phyloP scores from a whole-genome alignment of 148 eudicot species.

The Persicaria maculosa region DNA sequence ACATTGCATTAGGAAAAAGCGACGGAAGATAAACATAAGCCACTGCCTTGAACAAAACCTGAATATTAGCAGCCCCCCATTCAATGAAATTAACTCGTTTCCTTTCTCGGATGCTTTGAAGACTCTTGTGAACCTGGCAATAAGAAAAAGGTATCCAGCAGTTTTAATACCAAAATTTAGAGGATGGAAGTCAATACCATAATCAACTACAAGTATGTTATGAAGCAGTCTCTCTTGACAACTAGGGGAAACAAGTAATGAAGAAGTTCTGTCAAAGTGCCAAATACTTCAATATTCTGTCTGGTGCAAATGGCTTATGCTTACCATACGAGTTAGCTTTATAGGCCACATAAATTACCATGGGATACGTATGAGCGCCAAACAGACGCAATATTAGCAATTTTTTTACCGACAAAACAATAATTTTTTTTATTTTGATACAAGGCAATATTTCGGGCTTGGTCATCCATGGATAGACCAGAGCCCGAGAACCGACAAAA shows the following conservation, averaged over 20 bases:
- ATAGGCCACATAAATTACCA: too few relatives aligned
- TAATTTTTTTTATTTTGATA: too few relatives aligned
- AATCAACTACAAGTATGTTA: neutral
- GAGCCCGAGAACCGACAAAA: too few relatives aligned
- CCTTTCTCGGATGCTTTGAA: slow-evolving; percentile 96
- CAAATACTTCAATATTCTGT: neutral
- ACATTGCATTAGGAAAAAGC: slow-evolving; percentile 15
- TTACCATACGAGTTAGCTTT: too few relatives aligned
- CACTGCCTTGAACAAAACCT: slow-evolving; percentile 31
- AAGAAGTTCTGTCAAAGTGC: neutral
- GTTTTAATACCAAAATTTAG: neutral
- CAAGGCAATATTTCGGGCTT: too few relatives aligned
- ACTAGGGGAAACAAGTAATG: neutral
- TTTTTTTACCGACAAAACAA: too few relatives aligned
- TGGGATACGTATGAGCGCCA: too few relatives aligned
- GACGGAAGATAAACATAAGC: slow-evolving; percentile 5
- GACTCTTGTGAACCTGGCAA: slow-evolving; percentile 83
- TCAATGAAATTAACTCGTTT: slow-evolving; percentile 96
- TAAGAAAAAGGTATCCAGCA: neutral
- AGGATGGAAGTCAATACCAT: slow-evolving; percentile 4
- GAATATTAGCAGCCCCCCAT: slow-evolving; percentile 99
- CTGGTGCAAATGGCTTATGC: too few relatives aligned
- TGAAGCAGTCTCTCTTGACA: neutral
- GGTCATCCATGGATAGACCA: too few relatives aligned
- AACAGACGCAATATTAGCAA: too few relatives aligned